Evolutionary conservation across 805 yeast species (phyloP).

Genomic region (Candida multigemmis): DNA sequence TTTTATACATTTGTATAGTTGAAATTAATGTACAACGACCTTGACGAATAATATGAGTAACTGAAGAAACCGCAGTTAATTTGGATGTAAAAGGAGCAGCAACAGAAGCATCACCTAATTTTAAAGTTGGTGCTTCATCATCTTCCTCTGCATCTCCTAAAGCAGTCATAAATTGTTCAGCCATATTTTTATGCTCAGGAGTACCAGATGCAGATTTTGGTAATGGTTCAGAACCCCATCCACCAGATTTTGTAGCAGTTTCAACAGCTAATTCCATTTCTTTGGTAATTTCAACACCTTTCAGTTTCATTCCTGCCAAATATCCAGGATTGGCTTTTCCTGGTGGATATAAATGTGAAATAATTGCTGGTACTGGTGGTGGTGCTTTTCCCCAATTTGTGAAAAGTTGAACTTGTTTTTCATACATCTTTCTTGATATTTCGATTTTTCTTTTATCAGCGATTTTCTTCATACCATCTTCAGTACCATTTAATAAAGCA

Average conservation of each 20-base stretch:
- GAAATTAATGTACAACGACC: slow-evolving; percentile 97
- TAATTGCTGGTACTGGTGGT: slow-evolving; percentile 74
- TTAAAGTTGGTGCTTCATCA: slow-evolving; percentile 89
- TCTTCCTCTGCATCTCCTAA: slow-evolving; percentile 48
- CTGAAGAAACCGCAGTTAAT: slow-evolving; percentile 84
- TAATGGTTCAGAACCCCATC: slow-evolving; percentile 4
- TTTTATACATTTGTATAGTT: slow-evolving; percentile 98
- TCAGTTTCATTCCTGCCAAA: slow-evolving; percentile 73
- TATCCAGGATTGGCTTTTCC: slow-evolving; percentile 89
- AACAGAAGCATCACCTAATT: slow-evolving; percentile 96
- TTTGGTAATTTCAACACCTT: slow-evolving; percentile 72
- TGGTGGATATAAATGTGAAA: slow-evolving; percentile 95
- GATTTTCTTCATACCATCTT: slow-evolving; percentile 82
- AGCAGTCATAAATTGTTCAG: slow-evolving; percentile 56
- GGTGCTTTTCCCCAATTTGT: slow-evolving; percentile 74
- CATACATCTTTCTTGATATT: slow-evolving; percentile 56
- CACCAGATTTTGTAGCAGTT: slow-evolving; percentile 35
- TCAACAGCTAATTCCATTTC: slow-evolving; percentile 58
- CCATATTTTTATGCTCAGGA: slow-evolving; percentile 26
- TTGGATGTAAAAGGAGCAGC: slow-evolving; percentile 99
- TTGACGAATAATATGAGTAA: slow-evolving; percentile 89
- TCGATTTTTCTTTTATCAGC: slow-evolving; percentile 72
- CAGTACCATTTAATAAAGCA: slow-evolving; percentile 96
- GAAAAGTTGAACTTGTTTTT: slow-evolving; percentile 76
- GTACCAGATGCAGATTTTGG: slow-evolving; percentile 21